These are phyloP conservation scores for Ascochyta clinopodiicola DNA, from an alignment of 2,329 filamentous ascomycete species.

Conservation along the genomic window DNA sequence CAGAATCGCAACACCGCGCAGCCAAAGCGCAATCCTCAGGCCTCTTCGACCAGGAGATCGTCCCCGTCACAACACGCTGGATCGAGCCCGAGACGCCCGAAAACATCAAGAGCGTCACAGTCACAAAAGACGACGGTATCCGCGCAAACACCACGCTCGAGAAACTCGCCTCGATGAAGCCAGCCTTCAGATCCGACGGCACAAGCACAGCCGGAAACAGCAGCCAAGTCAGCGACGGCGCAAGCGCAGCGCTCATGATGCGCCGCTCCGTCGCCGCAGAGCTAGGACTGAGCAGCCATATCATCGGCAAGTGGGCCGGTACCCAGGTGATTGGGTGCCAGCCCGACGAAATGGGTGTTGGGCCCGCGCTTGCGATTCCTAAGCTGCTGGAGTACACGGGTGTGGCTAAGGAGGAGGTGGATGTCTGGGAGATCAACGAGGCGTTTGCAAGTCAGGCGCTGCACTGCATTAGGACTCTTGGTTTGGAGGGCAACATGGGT, in stretches of 20 bases:
- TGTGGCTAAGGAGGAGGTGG: constrained; percentile 71
- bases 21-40: constrained; percentile 72
- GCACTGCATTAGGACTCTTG: constrained; percentile 75
- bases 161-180: constrained; percentile 79
- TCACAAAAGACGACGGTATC: constrained; percentile 83
- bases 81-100: constrained; percentile 64
- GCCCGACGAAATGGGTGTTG: constrained; percentile 94
- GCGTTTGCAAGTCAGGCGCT: constrained; percentile 69
- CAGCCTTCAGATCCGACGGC: constrained; percentile 79
- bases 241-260: constrained; percentile 84
- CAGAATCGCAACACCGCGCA: constrained; percentile 75
- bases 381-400: constrained; percentile 75
- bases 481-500: constrained; percentile 69
- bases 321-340: constrained; percentile 77
- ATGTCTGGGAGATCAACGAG: constrained; percentile 95
- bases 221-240: constrained; percentile 86
- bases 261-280: constrained; percentile 77
- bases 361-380: constrained; percentile 85
- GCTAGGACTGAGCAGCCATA: constrained; percentile 70
- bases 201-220: constrained; percentile 84
- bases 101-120: constrained; percentile 65
- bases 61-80: constrained; percentile 76
- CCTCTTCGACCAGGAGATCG: constrained; percentile 78
- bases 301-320: constrained; percentile 84
- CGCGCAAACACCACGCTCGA: constrained; percentile 71